phyloP scores from a whole-genome alignment of 2,329 filamentous ascomycete genomes.

The Venturia oleaginea region DNA sequence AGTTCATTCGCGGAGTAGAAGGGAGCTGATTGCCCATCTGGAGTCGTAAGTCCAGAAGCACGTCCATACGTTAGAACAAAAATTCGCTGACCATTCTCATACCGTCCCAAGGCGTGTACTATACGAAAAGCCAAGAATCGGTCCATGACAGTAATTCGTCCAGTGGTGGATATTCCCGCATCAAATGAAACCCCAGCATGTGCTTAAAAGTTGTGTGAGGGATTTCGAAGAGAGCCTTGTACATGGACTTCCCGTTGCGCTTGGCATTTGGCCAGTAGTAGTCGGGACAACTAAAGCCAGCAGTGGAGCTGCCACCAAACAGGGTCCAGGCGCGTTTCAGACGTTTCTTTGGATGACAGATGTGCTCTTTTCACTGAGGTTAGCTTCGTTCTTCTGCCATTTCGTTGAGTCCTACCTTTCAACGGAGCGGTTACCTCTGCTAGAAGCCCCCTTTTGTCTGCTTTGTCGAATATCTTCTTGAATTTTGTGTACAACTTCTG shows the following conservation, averaged over 20 bases:
- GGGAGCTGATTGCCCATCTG: background rate
- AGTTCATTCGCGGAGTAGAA: background rate
- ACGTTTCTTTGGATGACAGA: background rate
- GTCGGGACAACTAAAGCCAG: background rate
- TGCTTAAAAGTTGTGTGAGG: background rate
- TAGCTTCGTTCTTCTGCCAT: background rate
- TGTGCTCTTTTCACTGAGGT: background rate
- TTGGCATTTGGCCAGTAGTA: background rate
- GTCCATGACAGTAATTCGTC: slow-evolving; percentile 1
- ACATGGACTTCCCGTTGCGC: background rate
- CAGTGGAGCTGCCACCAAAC: background rate
- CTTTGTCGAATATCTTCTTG: background rate
- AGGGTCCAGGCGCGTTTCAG: background rate
- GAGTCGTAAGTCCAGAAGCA: background rate
- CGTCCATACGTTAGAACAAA: background rate
- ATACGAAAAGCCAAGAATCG: background rate
- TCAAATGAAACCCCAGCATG: background rate
- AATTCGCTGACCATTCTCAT: background rate
- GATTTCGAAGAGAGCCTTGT: background rate
- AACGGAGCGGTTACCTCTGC: background rate
- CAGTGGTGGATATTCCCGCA: background rate
- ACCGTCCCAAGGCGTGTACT: background rate
- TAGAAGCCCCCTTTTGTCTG: background rate
- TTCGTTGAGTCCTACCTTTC: background rate
- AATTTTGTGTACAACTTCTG: background rate